Base-by-base conservation (phyloP, 192 early-diverging fungal genomes). In the Linderina pennispora region DNA sequence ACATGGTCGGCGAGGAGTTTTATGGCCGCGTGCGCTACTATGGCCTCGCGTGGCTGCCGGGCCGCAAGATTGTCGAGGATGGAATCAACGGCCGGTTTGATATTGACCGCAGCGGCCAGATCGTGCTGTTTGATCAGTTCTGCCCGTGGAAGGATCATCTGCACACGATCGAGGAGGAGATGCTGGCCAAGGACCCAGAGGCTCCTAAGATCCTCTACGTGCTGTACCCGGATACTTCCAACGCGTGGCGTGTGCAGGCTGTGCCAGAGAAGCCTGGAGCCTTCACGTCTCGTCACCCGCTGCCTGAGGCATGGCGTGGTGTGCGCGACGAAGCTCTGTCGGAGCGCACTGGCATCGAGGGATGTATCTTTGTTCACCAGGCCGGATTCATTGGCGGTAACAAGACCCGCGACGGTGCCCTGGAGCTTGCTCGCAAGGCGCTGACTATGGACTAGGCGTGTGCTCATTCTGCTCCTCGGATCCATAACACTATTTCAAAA, bases 111-210 rank as follows among this genome's bases (percentile, higher is more conserved):
- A 79, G 77, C 20, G 94, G 92, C 22, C 75, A 81, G 31, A 86
- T 98, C 37, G 63, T 98, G 31, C 62, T 91, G 23, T 80, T 98
- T 36, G 83, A 91, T 24, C 76, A 75, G 39, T 81, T 81, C 31
- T 94, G 90, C 53, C 94, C 94, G 8, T 98, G 92, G 92, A 94
- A 94, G 71, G 89, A 91, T 35, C 91, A 97, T 48, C 55, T 97
- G 50, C 75, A 83, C 18, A 77, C 69, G 8, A 56, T 89, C 40
- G 86, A 89, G 50, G 62, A 73, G 20, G 81, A 84, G 36, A 53
- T 58, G 15, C 52, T 71, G 15, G 50, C 79, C 18, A 71, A 66
- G 44, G 57, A 70, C 14, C 53, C 63, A 1, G 53, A 46, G 5
- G 62, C 52, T 51, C 74, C 65, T 15, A 71, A 48, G 55, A 78